phyloP scores from a whole-genome alignment of 1,284 basidiomycete species.

The Boletus holoroseus region DNA sequence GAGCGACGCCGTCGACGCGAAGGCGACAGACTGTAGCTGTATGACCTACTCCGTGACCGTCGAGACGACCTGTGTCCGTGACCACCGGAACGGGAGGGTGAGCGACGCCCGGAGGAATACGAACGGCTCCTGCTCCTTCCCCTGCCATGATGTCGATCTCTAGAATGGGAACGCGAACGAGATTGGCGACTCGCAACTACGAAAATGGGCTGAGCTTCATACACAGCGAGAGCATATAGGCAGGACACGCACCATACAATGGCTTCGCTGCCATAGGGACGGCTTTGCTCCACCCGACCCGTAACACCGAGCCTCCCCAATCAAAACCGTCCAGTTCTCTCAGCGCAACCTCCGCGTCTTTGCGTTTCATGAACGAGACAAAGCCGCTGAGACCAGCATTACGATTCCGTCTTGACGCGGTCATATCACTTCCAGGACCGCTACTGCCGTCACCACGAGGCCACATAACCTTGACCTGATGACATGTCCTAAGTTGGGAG shows the following conservation, averaged over 20 bases:
- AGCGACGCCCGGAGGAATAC: slow-evolving; percentile 38
- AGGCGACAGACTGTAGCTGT: slow-evolving; percentile 41
- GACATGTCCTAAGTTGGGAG: neutral
- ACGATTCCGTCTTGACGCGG: slow-evolving; percentile 59
- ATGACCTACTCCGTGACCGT: slow-evolving; percentile 43
- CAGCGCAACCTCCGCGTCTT: slow-evolving; percentile 83
- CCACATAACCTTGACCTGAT: slow-evolving; percentile 94
- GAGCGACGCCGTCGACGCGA: slow-evolving; percentile 33
- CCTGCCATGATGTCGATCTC: slow-evolving; percentile 20
- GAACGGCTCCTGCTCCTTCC: slow-evolving; percentile 38
- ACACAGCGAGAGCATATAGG: slow-evolving; percentile 3
- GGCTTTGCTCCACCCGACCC: slow-evolving; percentile 94
- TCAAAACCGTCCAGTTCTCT: slow-evolving; percentile 86
- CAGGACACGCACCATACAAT: slow-evolving; percentile 61
- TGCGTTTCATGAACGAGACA: slow-evolving; percentile 91
- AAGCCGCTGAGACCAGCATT: slow-evolving; percentile 83
- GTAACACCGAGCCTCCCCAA: slow-evolving; percentile 82
- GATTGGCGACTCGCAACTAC: slow-evolving; percentile 33
- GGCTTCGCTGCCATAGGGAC: slow-evolving; percentile 79
- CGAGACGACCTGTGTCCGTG: slow-evolving; percentile 30
- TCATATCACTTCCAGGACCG: slow-evolving; percentile 75
- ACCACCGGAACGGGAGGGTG: slow-evolving; percentile 47
- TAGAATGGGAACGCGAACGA: slow-evolving; percentile 33
- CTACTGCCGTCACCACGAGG: slow-evolving; percentile 60
- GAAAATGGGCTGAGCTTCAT: neutral